These are phyloP conservation scores for Boletellus deceptivus DNA, from an alignment of 1,284 basidiomycete species.

Conservation along the genomic window DNA sequence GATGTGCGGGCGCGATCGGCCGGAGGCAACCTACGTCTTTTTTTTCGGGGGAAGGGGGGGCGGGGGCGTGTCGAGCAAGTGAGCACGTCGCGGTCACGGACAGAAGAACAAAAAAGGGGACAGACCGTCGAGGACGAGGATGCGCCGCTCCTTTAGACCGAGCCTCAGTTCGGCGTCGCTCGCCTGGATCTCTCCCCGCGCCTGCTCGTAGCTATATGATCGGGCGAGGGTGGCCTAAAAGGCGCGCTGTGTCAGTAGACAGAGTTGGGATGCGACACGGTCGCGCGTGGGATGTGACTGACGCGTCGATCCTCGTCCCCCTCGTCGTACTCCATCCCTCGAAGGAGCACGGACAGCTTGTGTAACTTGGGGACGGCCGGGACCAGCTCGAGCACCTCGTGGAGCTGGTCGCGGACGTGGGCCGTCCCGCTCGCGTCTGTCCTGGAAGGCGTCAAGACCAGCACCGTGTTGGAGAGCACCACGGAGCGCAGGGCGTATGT, in stretches of 20 bases:
- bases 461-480: slow-evolving; percentile 79
- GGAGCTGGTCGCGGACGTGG: slow-evolving; percentile 68
- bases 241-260: background rate
- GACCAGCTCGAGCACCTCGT: slow-evolving; percentile 75
- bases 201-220: slow-evolving; percentile 54
- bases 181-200: slow-evolving; percentile 68
- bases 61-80: background rate
- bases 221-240: slow-evolving; percentile 30
- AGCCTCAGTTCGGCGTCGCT: slow-evolving; percentile 69
- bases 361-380: slow-evolving; percentile 73
- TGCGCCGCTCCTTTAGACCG: slow-evolving; percentile 62
- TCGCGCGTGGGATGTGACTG: slow-evolving; percentile 8
- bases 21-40: slow-evolving; percentile 55
- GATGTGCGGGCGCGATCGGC: slow-evolving; percentile 63
- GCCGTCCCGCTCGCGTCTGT: slow-evolving; percentile 39
- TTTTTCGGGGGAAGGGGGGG: too few species aligned
- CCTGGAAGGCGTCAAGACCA: slow-evolving; percentile 62
- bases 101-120: background rate
- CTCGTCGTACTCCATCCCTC: slow-evolving; percentile 67
- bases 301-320: slow-evolving; percentile 47
- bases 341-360: slow-evolving; percentile 59
- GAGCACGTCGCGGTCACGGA: background rate
- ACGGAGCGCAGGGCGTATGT: slow-evolving; percentile 84
- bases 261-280: background rate
- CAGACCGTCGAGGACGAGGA: slow-evolving; percentile 71